These are phyloP conservation scores for Leccinum sublutescens DNA, from an alignment of 768 basidiomycete species.

Conservation along the genomic window DNA sequence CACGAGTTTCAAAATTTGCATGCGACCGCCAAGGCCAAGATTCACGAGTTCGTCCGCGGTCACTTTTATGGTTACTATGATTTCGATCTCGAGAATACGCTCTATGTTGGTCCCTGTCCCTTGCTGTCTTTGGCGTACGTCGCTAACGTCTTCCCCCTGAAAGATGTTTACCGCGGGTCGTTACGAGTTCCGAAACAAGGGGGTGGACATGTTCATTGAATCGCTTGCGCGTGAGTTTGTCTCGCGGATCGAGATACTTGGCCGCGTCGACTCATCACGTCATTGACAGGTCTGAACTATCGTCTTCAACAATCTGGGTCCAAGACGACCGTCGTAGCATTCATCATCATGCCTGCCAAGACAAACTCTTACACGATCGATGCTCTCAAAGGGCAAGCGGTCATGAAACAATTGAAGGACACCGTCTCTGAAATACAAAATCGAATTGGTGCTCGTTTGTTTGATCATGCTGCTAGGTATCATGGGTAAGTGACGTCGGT, in stretches of 20 bases:
- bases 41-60: constrained; percentile 95
- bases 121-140: background rate
- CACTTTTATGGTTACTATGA: constrained; percentile 99
- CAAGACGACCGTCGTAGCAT: constrained; percentile 87
- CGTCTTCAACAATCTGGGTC: constrained; percentile 62
- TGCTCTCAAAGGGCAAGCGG: constrained; percentile 95
- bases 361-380: constrained; percentile 98
- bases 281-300: constrained; percentile 49
- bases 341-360: constrained; percentile 97
- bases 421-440: constrained; percentile 96
- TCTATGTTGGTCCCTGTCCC: constrained; percentile 56
- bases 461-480: constrained; percentile 92
- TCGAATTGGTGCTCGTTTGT: constrained; percentile 86
- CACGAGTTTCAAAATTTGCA: constrained; percentile 99
- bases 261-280: background rate
- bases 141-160: constrained; percentile 4
- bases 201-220: constrained; percentile 99
- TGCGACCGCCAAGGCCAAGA: constrained; percentile 91
- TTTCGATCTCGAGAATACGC: constrained; percentile 90
- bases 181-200: constrained; percentile 99
- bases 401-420: constrained; percentile 93
- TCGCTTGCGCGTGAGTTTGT: constrained; percentile 73
- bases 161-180: constrained; percentile 99
- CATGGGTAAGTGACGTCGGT: constrained; percentile 61
- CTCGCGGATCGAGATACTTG: background rate